Percentiles rank a stretch among this genome's conserved stretches.
Evolutionary conservation across 441 rosid species (phyloP).

Genomic region (Corymbia calophylla): DNA sequence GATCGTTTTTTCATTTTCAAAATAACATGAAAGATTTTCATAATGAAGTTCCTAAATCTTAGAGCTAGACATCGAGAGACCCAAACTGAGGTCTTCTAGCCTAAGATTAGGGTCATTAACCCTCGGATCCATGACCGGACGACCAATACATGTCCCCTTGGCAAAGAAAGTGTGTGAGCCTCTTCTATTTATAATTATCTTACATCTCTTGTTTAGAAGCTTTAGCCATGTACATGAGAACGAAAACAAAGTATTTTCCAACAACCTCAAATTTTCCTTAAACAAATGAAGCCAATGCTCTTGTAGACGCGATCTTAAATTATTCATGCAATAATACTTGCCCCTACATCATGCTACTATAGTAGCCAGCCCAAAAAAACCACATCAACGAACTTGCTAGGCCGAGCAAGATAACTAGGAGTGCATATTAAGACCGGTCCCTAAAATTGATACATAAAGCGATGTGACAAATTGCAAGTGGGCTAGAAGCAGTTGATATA

Average conservation of each 20-base stretch:
- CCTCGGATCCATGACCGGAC: background rate
- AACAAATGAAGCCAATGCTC: background rate
- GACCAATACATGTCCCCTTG: background rate
- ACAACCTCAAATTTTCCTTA: background rate
- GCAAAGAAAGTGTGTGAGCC: background rate
- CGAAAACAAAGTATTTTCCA: background rate
- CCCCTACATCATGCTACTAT: background rate
- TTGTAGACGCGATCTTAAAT: background rate
- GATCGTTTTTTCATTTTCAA: background rate
- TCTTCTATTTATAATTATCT: background rate
- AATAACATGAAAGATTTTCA: background rate
- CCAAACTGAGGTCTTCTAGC: background rate
- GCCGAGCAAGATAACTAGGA: background rate
- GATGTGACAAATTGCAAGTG: background rate
- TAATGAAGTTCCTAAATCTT: background rate
- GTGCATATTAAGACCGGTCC: background rate
- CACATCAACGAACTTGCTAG: background rate
- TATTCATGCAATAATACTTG: background rate
- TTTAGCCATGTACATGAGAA: background rate
- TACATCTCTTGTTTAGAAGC: background rate
- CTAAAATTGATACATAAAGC: background rate
- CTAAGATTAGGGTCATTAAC: background rate
- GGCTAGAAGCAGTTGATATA: background rate
- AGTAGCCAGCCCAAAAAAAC: background rate
- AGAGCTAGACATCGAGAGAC: background rate